Conservation (phyloP, 495 filamentous ascomycete genomes). For the Parathielavia appendiculata region DNA sequence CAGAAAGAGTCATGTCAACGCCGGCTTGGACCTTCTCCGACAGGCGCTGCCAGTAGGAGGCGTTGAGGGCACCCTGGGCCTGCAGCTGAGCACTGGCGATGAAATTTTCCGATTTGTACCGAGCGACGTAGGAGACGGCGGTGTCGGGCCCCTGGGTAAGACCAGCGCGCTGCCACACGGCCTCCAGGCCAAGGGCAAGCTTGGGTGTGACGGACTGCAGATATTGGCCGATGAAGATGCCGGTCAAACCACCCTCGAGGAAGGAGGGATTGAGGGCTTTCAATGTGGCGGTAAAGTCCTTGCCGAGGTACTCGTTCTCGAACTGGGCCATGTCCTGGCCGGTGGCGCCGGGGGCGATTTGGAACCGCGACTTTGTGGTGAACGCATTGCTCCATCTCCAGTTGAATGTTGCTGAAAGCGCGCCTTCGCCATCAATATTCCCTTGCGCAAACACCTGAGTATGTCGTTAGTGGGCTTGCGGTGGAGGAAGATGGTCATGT, state of each 20-base stretch:
- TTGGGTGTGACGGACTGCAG: slow-evolving; percentile 87
- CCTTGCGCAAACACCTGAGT: slow-evolving; percentile 93
- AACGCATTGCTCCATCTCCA: slow-evolving; percentile 74
- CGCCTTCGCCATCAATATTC: slow-evolving; percentile 83
- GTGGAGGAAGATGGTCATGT: not conserved
- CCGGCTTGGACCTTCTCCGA: slow-evolving; percentile 96
- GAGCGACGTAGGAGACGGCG: slow-evolving; percentile 77
- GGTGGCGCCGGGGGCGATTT: slow-evolving; percentile 61
- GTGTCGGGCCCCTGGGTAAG: slow-evolving; percentile 76
- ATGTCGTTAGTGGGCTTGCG: slow-evolving; percentile 6
- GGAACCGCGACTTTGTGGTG: slow-evolving; percentile 77
- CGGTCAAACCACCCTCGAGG: slow-evolving; percentile 86
- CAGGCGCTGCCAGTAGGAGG: slow-evolving; percentile 91
- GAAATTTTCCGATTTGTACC: slow-evolving; percentile 88
- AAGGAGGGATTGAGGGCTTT: slow-evolving; percentile 92
- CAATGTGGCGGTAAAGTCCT: slow-evolving; percentile 84
- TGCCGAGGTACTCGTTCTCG: slow-evolving; percentile 89
- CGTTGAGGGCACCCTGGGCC: slow-evolving; percentile 73
- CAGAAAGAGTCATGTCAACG: slow-evolving; percentile 86
- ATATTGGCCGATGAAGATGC: slow-evolving; percentile 92
- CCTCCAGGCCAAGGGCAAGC: slow-evolving; percentile 83
- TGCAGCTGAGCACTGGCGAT: slow-evolving; percentile 82
- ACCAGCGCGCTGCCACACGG: slow-evolving; percentile 83
- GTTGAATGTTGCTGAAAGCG: slow-evolving; percentile 79
- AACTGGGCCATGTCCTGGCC: slow-evolving; percentile 73